Evolutionary conservation across 148 eudicot species (phyloP).

Genomic region (Selenicereus undatus): DNA sequence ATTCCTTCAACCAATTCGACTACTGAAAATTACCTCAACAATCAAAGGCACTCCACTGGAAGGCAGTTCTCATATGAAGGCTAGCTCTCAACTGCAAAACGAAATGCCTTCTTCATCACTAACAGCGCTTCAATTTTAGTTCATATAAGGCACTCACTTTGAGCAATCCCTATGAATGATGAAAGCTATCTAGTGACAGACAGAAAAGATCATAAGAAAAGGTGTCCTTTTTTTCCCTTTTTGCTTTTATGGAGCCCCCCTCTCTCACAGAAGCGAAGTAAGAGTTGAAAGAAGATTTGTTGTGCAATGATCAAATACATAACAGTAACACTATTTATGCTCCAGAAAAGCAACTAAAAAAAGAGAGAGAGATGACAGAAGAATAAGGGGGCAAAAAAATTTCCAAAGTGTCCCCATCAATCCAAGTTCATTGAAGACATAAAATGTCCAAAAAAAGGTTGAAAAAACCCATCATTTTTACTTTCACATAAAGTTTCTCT

Average conservation of each 20-base stretch:
- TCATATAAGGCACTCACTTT: no score
- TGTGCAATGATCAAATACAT: slow-evolving; percentile 19
- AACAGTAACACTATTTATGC: slow-evolving; percentile 18
- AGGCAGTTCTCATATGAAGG: slow-evolving; percentile 2
- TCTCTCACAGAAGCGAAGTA: neutral
- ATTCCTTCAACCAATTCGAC: neutral
- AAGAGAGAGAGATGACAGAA: slow-evolving; percentile 21
- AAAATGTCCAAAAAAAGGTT: slow-evolving; percentile 12
- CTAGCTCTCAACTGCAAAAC: neutral
- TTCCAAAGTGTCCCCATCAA: slow-evolving; percentile 19
- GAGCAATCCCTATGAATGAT: slow-evolving; percentile 24
- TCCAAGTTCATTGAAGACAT: slow-evolving; percentile 11
- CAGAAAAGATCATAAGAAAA: neutral
- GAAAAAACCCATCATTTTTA: neutral
- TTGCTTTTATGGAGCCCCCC: neutral
- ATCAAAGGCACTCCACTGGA: slow-evolving; percentile 12
- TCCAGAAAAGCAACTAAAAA: slow-evolving; percentile 12
- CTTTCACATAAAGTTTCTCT: slow-evolving; percentile 13
- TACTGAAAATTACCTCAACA: slow-evolving; percentile 22
- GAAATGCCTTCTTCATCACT: slow-evolving; percentile 17
- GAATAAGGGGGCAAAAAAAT: slow-evolving; percentile 9
- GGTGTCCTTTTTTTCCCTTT: no score
- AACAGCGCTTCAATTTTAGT: slow-evolving; percentile 1
- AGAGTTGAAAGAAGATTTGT: neutral
- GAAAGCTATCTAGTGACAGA: slow-evolving; percentile 12